Evolutionary conservation across 2,329 filamentous ascomycete species (phyloP).

Genomic region (Hypoxylon sp.): DNA sequence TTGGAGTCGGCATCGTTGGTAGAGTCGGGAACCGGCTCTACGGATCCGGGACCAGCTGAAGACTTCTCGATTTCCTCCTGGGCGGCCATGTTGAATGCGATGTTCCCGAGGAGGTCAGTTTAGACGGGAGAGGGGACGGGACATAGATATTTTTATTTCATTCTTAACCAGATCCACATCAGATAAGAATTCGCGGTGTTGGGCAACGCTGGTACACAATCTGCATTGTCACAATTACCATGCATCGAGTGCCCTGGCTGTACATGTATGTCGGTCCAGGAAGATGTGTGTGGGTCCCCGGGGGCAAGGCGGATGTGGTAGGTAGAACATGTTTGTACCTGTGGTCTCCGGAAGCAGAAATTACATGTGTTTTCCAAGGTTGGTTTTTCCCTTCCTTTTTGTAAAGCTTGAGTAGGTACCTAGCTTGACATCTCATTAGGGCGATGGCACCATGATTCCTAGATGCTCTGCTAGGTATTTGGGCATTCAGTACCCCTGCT

Average conservation of each 20-base stretch:
- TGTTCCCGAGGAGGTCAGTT: conserved; percentile 1
- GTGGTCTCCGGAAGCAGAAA: neutral
- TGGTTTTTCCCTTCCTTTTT: neutral
- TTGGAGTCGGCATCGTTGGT: neutral
- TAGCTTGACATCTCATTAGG: neutral
- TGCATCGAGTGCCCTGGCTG: neutral
- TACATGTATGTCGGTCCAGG: neutral
- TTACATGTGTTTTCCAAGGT: too few species aligned
- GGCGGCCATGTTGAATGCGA: conserved; percentile 11
- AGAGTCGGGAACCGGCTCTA: neutral
- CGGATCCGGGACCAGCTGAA: neutral
- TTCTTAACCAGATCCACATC: neutral
- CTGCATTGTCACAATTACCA: conserved; percentile 7
- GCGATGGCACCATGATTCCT: neutral
- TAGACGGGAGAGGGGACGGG: neutral
- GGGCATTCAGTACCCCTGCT: neutral
- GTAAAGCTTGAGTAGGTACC: neutral
- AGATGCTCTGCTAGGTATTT: neutral
- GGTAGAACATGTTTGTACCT: neutral
- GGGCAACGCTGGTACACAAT: neutral
- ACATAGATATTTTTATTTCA: neutral
- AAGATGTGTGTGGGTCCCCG: conserved; percentile 3
- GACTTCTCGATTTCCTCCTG: conserved; percentile 13
- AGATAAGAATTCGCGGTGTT: conserved; percentile 7
- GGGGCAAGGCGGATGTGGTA: neutral